Evolutionary conservation across 2,329 filamentous ascomycete species (phyloP).

Genomic region (Alternaria sp.): DNA sequence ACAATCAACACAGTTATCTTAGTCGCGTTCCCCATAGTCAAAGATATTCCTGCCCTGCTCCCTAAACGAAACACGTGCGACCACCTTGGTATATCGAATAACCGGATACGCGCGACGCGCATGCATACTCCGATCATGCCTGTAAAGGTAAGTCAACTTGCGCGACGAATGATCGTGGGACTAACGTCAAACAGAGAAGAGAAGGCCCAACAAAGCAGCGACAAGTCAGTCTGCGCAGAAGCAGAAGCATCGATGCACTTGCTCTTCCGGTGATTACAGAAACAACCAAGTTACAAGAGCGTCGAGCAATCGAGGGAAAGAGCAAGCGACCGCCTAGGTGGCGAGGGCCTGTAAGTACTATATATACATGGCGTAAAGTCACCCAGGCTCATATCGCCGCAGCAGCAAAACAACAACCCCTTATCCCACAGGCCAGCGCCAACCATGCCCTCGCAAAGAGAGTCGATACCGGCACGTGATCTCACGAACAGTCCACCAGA

Average conservation of each 20-base stretch:
- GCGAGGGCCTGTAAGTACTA: slow-evolving; percentile 7
- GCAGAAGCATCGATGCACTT: background rate
- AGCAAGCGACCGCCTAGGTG: slow-evolving; percentile 11
- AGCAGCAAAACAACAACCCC: background rate
- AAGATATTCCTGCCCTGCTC: background rate
- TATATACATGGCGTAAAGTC: no score
- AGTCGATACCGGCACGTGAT: background rate
- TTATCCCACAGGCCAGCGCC: background rate
- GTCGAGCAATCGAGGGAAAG: slow-evolving; percentile 1
- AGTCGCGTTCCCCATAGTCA: background rate
- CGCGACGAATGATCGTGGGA: background rate
- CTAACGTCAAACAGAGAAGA: slow-evolving; percentile 1
- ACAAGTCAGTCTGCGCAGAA: background rate
- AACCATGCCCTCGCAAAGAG: background rate
- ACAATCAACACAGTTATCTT: slow-evolving; percentile 1
- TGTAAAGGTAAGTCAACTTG: slow-evolving; percentile 2
- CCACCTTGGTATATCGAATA: background rate
- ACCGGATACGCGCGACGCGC: background rate
- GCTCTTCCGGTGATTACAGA: background rate
- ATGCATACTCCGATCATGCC: slow-evolving; percentile 1
- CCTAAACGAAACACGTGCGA: background rate
- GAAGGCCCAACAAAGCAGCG: slow-evolving; percentile 6
- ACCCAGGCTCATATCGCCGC: background rate
- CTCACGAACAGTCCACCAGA: background rate
- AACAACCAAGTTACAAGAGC: background rate